These are phyloP conservation scores for Suillus discolor DNA, from an alignment of 768 basidiomycete genomes.

Conservation along the genomic window DNA sequence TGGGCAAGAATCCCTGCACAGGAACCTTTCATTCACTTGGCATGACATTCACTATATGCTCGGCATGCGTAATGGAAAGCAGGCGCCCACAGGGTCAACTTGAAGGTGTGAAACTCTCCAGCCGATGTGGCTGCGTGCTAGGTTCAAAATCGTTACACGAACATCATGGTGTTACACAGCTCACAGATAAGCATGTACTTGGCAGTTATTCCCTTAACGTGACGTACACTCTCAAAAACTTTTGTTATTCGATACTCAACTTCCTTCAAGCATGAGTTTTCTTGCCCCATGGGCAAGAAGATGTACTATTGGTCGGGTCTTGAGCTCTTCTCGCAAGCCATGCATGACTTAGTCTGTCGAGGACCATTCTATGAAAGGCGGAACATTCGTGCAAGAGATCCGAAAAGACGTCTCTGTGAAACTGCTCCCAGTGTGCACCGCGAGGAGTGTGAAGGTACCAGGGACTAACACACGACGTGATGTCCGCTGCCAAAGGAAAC, in stretches of 20 bases:
- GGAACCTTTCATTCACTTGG: neutral
- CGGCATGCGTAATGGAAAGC: neutral
- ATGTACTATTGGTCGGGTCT: neutral
- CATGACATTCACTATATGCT: neutral
- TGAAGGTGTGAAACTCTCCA: neutral
- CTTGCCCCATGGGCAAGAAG: neutral
- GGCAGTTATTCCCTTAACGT: neutral
- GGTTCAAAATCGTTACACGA: neutral
- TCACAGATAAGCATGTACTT: neutral
- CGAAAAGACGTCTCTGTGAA: neutral
- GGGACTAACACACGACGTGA: neutral
- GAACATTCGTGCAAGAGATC: neutral
- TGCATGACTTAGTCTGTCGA: neutral
- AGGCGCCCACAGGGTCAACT: neutral
- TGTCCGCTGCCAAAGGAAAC: neutral
- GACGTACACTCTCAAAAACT: neutral
- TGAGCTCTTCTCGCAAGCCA: neutral
- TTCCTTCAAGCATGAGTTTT: neutral
- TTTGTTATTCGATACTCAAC: neutral
- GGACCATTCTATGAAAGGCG: neutral
- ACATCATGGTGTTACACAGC: neutral
- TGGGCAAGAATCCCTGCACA: neutral
- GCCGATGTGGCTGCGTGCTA: neutral
- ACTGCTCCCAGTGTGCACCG: neutral
- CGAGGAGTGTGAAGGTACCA: conserved; percentile 3